phyloP scores from a whole-genome alignment of 805 yeast species.

The Yarrowia deformans region DNA sequence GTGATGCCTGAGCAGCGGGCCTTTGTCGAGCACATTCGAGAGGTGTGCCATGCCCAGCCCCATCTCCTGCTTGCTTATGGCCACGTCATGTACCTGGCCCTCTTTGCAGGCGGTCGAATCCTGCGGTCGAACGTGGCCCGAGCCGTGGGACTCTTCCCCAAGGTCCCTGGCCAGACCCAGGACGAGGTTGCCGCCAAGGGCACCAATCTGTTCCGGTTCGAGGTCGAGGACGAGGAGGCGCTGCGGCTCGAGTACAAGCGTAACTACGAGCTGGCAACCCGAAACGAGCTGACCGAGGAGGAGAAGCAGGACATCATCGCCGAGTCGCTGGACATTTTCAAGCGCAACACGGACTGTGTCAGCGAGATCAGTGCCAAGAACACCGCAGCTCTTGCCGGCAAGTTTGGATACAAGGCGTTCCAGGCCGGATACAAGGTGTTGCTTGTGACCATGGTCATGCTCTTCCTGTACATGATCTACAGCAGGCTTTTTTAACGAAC shows the following conservation, averaged over 20 bases:
- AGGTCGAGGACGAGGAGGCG: conserved; percentile 69
- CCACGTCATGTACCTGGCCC: conserved; percentile 83
- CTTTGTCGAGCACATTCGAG: conserved; percentile 66
- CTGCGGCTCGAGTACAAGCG: conserved; percentile 73
- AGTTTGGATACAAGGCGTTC: conserved; percentile 42
- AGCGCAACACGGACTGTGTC: conserved; percentile 65
- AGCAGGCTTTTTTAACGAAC: background rate
- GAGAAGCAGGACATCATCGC: conserved; percentile 74
- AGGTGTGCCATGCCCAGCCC: conserved; percentile 66
- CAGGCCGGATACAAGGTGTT: conserved; percentile 26
- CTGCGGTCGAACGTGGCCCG: conserved; percentile 70
- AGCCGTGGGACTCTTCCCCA: conserved; percentile 78
- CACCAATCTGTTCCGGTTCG: conserved; percentile 74
- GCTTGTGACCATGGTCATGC: background rate
- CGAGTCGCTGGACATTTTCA: conserved; percentile 71
- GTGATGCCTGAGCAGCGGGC: conserved; percentile 66
- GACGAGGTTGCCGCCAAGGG: conserved; percentile 68
- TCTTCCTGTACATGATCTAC: background rate
- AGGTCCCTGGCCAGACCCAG: conserved; percentile 68
- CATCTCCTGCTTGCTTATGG: conserved; percentile 77
- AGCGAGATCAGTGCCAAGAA: conserved; percentile 74
- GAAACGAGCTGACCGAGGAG: conserved; percentile 70
- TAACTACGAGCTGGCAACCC: conserved; percentile 78
- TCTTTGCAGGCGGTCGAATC: conserved; percentile 85
- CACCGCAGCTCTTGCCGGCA: conserved; percentile 50